Evolutionary conservation across 306 rosid species (phyloP).

Genomic region (Vicia villosa): DNA sequence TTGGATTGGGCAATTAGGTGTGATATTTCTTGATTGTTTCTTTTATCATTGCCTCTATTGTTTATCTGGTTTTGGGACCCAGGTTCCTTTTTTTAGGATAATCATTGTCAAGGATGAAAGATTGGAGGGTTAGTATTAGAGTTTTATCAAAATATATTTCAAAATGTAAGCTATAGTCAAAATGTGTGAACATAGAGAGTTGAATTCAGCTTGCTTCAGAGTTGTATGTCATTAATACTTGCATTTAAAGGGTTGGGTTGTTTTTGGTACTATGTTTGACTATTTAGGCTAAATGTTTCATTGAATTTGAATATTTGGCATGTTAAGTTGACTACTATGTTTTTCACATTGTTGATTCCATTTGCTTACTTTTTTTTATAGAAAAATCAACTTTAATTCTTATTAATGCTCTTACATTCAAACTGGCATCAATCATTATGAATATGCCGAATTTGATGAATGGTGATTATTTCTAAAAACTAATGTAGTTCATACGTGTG

Average conservation of each 20-base stretch:
- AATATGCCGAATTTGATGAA: background rate
- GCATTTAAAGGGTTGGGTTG: slow-evolving; percentile 36
- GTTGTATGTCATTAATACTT: slow-evolving; percentile 25
- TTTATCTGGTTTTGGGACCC: slow-evolving; percentile 1
- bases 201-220: slow-evolving; percentile 4
- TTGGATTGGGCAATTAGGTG: background rate
- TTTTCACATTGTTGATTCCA: background rate
- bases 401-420: background rate
- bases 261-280: slow-evolving; percentile 22
- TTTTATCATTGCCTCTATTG: background rate
- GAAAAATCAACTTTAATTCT: background rate
- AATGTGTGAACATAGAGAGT: background rate
- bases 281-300: slow-evolving; percentile 22
- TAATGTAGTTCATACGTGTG: slow-evolving; percentile 34
- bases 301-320: slow-evolving; percentile 5
- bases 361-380: background rate
- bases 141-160: background rate
- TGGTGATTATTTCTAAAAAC: slow-evolving; percentile 16
- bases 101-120: background rate
- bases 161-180: background rate
- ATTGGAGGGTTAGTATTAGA: background rate
- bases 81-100: background rate
- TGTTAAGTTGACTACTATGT: slow-evolving; percentile 8
- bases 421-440: too few relatives aligned
- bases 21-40: slow-evolving; percentile 6